Evolutionary conservation across 2,329 filamentous ascomycete species (phyloP), one percentile per base, ranked within the genome.

Genomic region (Neofusicoccum laricinum): DNA sequence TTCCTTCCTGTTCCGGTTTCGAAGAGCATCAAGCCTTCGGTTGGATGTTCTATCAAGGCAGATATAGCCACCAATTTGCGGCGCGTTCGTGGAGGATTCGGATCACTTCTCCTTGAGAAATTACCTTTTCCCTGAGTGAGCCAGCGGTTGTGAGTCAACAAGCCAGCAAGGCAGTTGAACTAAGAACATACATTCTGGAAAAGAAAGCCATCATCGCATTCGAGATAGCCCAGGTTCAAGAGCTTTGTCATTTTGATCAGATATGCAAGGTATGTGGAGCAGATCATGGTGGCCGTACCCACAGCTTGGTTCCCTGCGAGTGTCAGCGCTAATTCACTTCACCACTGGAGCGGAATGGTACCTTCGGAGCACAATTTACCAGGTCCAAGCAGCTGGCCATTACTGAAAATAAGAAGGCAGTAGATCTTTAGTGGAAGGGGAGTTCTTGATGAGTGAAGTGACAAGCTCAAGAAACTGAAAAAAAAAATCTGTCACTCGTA

Each of bases 141-240:
- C 25, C 25, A 30, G 25, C 25, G 25, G 7, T 30, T 62, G 19
- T 25, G n/a, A 19, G 19, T 40, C 14, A 7, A 30, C 5, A 30
- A 30, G 5, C 7, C 7, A 7, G 2, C 5, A 30, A 30, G 25
- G 25, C 25, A 25, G 4, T 4, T 4, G 7, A 30, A 7, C 25
- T 4, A 30, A 7, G 7, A 30, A 30, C 66, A 72, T 10, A 68
- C 74, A 49, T 73, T 71, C 38, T 72, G 70, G 68, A 77, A 73
- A 67, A 77, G 72, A 67, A 69, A 77, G 12, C 72, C 73, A 65
- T 75, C 71, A 62, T 77, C 74, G 25, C 70, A 72, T 68, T 76
- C 74, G 40, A 76, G 69, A 51, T 74, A 72, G 17, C 74, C 73
- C 32, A 73, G 68, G 63, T 76, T 70, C 19, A 77, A 70, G 2